Evolutionary conservation across 352 stramenopile species (phyloP), one percentile per base, ranked within the genome.

Genomic region (Phytophthora constricta): DNA sequence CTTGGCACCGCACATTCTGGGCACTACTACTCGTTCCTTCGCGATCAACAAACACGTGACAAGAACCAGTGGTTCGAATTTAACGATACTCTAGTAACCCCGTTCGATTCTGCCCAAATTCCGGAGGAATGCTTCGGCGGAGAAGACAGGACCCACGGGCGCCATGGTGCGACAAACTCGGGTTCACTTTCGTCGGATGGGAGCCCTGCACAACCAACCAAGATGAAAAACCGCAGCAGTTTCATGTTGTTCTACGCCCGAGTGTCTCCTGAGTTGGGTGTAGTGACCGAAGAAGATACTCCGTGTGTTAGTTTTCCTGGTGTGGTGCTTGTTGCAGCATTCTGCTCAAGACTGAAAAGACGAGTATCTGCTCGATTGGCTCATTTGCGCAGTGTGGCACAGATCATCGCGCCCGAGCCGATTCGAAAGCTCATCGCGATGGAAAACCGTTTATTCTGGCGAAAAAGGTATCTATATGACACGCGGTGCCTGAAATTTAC

Each of bases 11-110:
- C 91, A 5, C 77, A 97, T 56, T 95, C 85, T 2, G 91, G 91
- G 4, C 91, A 97, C 50, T 97, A 97, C 49, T 97, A 97, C 55
- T 96, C 87, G 0, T 97, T 96, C 56, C 65, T 97, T 27, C 79
- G 82, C 42, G 88, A 95, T 41, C 81, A 91, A 20, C 72, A 89
- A 34, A 48, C 50, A 9, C 55, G 43, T n/a, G 67, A 76, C 20
- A 65, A 65, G 11, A 70, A 62, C 5, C 74, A 78, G 20, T 96
- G 89, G 89, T 96, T 90, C 48, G 89, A 96, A 49, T 96, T 96
- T 65, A 96, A 96, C 41, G 89, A 96, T 62, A 96, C 86, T 1
- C 22, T 96, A 7, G 87, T 96, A 27, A 89, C 75, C 14, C 80
- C 83, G 16, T 96, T 96, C 56, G 79, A 96, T 48, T 62, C 77